A percentile compares a stretch with the other conserved stretches of the same genome.
These are phyloP conservation scores for Coniochaeta sp. DNA, from an alignment of 2,329 filamentous ascomycete species.

Conservation along the genomic window DNA sequence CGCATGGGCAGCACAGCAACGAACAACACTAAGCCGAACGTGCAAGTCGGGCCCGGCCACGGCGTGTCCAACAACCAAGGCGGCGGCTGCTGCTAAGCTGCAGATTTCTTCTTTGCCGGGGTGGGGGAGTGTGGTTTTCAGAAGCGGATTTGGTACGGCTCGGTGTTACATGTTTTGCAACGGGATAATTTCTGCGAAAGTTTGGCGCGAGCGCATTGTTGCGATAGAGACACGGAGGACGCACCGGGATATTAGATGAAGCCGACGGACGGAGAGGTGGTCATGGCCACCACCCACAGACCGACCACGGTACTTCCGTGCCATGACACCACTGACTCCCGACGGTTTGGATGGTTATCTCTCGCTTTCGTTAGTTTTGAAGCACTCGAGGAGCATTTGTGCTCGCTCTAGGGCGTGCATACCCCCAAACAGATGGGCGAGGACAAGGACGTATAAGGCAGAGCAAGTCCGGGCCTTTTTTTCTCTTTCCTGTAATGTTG, in stretches of 20 bases:
- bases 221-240: not conserved
- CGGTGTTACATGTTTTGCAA: slow-evolving; percentile 10
- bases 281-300: not conserved
- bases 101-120: too few species aligned
- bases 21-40: slow-evolving; percentile 97
- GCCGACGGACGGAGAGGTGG: not conserved
- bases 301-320: not conserved
- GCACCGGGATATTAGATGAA: not conserved
- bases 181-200: slow-evolving; percentile 1
- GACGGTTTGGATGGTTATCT: not conserved
- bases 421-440: not conserved
- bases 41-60: slow-evolving; percentile 91
- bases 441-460: not conserved
- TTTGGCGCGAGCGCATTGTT: not conserved
- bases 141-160: not conserved
- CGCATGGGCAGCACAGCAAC: slow-evolving; percentile 94
- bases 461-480: not conserved
- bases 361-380: not conserved
- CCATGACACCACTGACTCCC: not conserved
- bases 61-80: slow-evolving; percentile 60
- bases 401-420: not conserved
- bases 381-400: not conserved
- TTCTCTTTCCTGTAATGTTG: not conserved
- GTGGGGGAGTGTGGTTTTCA: too few species aligned
- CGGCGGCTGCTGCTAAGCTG: slow-evolving; percentile 25